Base-by-base conservation (phyloP, 2,329 filamentous ascomycete genomes). In the Aspergillus quadrilineatus region DNA sequence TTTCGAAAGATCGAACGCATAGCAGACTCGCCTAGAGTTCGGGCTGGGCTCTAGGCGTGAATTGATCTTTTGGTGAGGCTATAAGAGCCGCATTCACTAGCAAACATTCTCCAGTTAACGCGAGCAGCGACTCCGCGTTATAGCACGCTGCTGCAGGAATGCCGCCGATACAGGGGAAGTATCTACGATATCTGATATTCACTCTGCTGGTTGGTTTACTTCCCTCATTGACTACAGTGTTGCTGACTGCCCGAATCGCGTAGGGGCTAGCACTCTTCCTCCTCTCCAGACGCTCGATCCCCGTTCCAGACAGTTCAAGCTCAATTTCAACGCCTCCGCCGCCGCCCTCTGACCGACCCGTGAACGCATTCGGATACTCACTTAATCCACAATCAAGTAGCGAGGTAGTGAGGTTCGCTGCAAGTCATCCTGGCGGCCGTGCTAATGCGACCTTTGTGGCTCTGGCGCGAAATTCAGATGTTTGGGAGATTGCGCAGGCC, bases 401-500 rank as follows among this genome's bases (percentile, higher is more conserved):
- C 12, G 52, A 53, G 10, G 54, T 53, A 15, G n/a, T 61, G 39
- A 53, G 49, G 32, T 66, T 73, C 17, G 70, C 75, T 15, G 81
- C 81, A 32, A 82, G 83, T 12, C 79, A 84, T 9, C 88, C 88
- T 50, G 56, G 56, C 15, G 85, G 86, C 59, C 89, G 90, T 68
- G 90, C 96, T 82, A 99, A 99, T 76, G 94, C 95, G 50, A 99
- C 94, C 9, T 99, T 99, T 70, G 92, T 99, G 52, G 96, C 92
- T 22, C 84, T 99, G 59, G 94, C 94, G 53, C 88, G 94, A 68
- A 99, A 99, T 78, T 83, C 80, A 55, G 94, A 99, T 71, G 79
- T 97, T 29, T 99, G 94, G 94, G 94, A 99, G 50, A 96, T 99
- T 70, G 90, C 92, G 60, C 86, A 91, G 69, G 97, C 92, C 10